Percentiles rank a stretch among this genome's conserved stretches.
These are phyloP conservation scores for Myxozyma monticola DNA, from an alignment of 805 yeast genomes.

Conservation along the genomic window DNA sequence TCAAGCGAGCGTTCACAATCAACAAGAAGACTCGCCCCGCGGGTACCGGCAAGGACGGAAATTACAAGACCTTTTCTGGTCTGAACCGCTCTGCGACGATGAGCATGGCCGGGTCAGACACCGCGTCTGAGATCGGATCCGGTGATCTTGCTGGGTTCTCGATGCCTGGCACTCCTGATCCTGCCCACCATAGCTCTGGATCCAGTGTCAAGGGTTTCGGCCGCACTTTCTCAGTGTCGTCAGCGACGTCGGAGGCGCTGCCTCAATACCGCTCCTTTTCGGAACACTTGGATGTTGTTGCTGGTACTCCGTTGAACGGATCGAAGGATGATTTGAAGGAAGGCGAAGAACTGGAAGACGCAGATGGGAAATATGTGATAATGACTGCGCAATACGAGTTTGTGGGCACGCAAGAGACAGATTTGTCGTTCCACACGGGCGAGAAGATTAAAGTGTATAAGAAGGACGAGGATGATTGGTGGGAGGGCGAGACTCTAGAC, in stretches of 20 bases:
- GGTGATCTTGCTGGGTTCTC: slow-evolving; percentile 6
- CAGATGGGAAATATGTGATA: slow-evolving; percentile 33
- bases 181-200: no score
- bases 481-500: slow-evolving; percentile 48
- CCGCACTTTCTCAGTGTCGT: slow-evolving; percentile 11
- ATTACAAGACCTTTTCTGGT: slow-evolving; percentile 16
- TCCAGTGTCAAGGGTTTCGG: background rate
- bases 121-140: slow-evolving; percentile 11
- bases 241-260: slow-evolving; percentile 10
- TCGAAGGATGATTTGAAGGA: background rate
- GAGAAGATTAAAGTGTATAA: slow-evolving; percentile 41
- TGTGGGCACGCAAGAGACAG: slow-evolving; percentile 42
- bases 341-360: slow-evolving; percentile 20
- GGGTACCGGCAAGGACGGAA: slow-evolving; percentile 26
- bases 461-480: slow-evolving; percentile 48
- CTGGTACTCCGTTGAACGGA: background rate
- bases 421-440: slow-evolving; percentile 42
- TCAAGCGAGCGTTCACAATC: slow-evolving; percentile 39
- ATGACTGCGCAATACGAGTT: slow-evolving; percentile 41
- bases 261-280: slow-evolving; percentile 3
- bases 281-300: background rate
- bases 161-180: slow-evolving; percentile 2
- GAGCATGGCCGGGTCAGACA: slow-evolving; percentile 10
- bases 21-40: slow-evolving; percentile 36
- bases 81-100: slow-evolving; percentile 12